A percentile compares a stretch with the other conserved stretches of the same genome.
These are phyloP conservation scores for Vitis labrusca DNA, from an alignment of 164 flowering plant genomes.

Conservation along the genomic window DNA sequence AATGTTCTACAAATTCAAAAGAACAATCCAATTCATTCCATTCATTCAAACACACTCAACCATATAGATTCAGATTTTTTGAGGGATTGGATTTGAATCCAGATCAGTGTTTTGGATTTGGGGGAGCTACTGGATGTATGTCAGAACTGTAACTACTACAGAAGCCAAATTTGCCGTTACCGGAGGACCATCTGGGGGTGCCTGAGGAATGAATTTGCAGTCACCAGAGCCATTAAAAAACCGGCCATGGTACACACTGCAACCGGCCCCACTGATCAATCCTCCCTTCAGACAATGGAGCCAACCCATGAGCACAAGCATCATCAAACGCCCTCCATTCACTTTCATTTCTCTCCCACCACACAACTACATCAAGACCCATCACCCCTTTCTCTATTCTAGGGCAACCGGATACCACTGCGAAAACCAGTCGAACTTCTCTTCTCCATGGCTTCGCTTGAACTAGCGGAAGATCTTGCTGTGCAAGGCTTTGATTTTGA, in stretches of 20 bases:
- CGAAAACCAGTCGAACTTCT: conserved; percentile 77
- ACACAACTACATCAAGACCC: conserved; percentile 87
- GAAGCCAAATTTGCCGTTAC: conserved; percentile 24
- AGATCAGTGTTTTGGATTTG: background rate
- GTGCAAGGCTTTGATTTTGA: conserved; percentile 35
- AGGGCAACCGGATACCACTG: conserved; percentile 85
- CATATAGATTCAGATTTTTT: too few relatives aligned
- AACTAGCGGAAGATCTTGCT: conserved; percentile 28
- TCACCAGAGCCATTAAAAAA: conserved; percentile 60
- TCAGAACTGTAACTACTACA: too few relatives aligned
- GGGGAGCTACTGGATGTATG: too few relatives aligned
- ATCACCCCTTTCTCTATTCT: conserved; percentile 59
- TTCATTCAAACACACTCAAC: too few relatives aligned
- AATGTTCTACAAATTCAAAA: too few relatives aligned
- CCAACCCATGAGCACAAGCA: conserved; percentile 89
- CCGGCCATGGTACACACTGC: conserved; percentile 94
- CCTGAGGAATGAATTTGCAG: too few relatives aligned
- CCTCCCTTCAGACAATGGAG: conserved; percentile 90
- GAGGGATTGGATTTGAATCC: too few relatives aligned
- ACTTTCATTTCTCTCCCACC: conserved; percentile 84
- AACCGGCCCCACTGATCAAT: conserved; percentile 87
- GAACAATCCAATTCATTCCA: too few relatives aligned
- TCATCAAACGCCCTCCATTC: conserved; percentile 88
- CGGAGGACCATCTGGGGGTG: conserved; percentile 19
- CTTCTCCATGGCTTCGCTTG: conserved; percentile 31